Percentiles rank a stretch among this genome's conserved stretches.
Evolutionary conservation across 768 basidiomycete species (phyloP).

Genomic region (Mycena rosella): DNA sequence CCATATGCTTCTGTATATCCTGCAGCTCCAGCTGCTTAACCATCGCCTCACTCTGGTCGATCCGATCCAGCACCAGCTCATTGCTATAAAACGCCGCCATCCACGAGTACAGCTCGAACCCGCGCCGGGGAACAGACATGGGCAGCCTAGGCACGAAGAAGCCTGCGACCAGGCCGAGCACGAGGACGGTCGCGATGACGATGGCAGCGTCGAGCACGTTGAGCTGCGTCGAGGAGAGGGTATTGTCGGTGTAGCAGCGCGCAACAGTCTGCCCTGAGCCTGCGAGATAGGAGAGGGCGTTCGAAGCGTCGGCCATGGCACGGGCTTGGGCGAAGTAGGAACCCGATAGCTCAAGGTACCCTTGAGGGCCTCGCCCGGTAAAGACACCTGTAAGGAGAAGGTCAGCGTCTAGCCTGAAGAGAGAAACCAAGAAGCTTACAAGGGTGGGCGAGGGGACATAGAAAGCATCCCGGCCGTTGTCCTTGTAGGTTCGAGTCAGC

Average conservation of each 20-base stretch:
- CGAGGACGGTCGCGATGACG: constrained; percentile 41
- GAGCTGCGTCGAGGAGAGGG: constrained; percentile 45
- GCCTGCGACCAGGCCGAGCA: constrained; percentile 49
- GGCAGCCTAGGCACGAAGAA: constrained; percentile 47
- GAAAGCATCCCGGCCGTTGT: constrained; percentile 53
- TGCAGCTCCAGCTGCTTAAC: constrained; percentile 13
- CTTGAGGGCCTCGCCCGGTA: constrained; percentile 50
- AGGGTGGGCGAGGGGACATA: constrained; percentile 57
- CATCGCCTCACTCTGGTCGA: constrained; percentile 26
- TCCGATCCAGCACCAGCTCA: constrained; percentile 42
- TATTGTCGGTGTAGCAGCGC: constrained; percentile 49
- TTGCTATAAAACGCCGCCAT: constrained; percentile 47
- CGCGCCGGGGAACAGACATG: constrained; percentile 45
- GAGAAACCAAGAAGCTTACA: constrained; percentile 38
- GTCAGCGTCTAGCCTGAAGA: background rate
- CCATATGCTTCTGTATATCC: constrained; percentile 12
- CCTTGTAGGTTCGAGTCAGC: constrained; percentile 37
- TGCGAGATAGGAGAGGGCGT: constrained; percentile 57
- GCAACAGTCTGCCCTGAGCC: constrained; percentile 53
- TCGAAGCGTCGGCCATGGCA: constrained; percentile 54
- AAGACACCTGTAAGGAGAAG: constrained; percentile 49
- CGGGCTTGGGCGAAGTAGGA: constrained; percentile 49
- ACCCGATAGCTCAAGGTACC: constrained; percentile 54
- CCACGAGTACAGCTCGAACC: constrained; percentile 48
- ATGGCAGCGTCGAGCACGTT: constrained; percentile 40